Evolutionary conservation across 2,329 filamentous ascomycete genomes (phyloP), one percentile per base, ranked within the genome.

Genomic region (Colletotrichum sp.): DNA sequence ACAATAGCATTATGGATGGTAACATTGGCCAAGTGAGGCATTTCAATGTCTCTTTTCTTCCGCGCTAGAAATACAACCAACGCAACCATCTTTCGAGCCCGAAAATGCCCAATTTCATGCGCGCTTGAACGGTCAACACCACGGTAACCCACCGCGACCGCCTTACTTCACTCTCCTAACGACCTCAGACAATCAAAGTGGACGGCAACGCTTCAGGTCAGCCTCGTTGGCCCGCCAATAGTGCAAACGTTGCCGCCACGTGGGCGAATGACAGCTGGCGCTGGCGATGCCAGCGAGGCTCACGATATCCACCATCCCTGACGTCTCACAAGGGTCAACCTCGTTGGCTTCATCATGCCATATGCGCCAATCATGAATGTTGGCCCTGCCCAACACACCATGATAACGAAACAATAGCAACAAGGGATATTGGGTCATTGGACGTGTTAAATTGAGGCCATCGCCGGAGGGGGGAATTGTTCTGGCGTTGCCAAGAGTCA

Each of bases 281-380:
- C 63, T 32, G 16, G 30, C 12, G 44, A 60, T 68, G 70, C 64
- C 65, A 65, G 26, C 70, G 59, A 76, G 70, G 59, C 49, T 60
- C 18, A 26, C 21, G 32, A 57, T 28, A 57, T 16, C 30, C 64
- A 60, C 65, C 64, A 68, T 39, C 64, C 44, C 44, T 21, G 21
- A 5, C 13, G 3, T 13, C 13, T 24, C 30, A 1, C 74, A 55
- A 49, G 72, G 73, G 26, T 73, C 21, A 68, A 64, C 74, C 74
- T 30, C 74, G 74, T 73, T 36, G 72, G n/a, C n/a, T 18, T 49
- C 26, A 4, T 55, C 49, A 73, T 73, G 70, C 74, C 15, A 15
- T 44, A 30, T 32, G 12, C 44, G 8, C 49, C 34, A 39, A 21
- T 52, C 72, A 18, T 30, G 15, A 15, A 21, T 15, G n/a, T 16